phyloP scores from a whole-genome alignment of 108 stramenopile genomes.

The Skeletonema tropicum region DNA sequence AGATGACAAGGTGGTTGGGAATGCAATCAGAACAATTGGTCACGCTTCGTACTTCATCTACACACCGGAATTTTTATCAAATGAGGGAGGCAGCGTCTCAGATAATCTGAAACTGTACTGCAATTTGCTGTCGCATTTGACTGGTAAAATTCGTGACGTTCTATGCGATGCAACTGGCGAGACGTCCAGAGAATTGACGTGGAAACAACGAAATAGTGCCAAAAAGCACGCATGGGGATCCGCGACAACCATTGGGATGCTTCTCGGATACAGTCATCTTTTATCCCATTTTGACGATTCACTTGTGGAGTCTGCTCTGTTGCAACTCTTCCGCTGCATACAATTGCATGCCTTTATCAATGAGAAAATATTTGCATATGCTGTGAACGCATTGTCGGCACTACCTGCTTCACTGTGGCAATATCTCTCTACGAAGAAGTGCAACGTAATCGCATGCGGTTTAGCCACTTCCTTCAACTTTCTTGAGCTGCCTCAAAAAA shows the following conservation, averaged over 20 bases:
- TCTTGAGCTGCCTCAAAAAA: conserved; percentile 18
- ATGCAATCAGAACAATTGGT: conserved; percentile 71
- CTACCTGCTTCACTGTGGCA: conserved; percentile 44
- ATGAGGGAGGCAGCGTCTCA: background rate
- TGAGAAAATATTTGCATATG: conserved; percentile 43
- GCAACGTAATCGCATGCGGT: conserved; percentile 33
- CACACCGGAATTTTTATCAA: conserved; percentile 11
- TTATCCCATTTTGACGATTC: conserved; percentile 5
- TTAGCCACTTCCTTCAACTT: conserved; percentile 36
- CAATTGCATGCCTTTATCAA: conserved; percentile 26
- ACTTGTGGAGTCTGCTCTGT: conserved; percentile 23
- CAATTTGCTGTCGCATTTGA: conserved; percentile 35
- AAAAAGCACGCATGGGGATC: conserved; percentile 85
- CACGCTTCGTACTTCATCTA: conserved; percentile 58
- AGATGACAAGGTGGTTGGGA: conserved; percentile 71
- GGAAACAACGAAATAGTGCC: conserved; percentile 70
- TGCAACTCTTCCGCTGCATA: conserved; percentile 41
- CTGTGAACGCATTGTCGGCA: conserved; percentile 23
- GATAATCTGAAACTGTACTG: conserved; percentile 13
- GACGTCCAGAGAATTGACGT: conserved; percentile 43
- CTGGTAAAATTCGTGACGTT: conserved; percentile 42
- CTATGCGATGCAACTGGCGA: conserved; percentile 44
- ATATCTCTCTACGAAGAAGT: conserved; percentile 21
- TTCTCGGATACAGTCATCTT: conserved; percentile 23
- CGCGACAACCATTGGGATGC: conserved; percentile 47